Percentiles rank a stretch among this genome's conserved stretches.
Evolutionary conservation across 345 rosid species (phyloP).

Genomic region (Arabidopsis arenosa): DNA sequence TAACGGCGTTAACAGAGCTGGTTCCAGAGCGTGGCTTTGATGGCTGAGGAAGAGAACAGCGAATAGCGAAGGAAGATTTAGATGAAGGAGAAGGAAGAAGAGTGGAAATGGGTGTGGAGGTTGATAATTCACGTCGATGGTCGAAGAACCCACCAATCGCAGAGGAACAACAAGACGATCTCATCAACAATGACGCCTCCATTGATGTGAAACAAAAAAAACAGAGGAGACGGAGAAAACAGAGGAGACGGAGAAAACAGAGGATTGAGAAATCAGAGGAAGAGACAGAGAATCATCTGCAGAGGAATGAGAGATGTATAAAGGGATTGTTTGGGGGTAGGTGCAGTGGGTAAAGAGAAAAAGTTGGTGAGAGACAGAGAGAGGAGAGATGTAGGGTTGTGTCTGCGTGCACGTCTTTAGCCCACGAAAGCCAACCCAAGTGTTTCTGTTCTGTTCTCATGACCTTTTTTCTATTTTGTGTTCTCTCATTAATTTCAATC

Average conservation of each 20-base stretch:
- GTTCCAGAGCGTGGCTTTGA: conserved; percentile 46
- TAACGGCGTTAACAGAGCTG: conserved; percentile 48
- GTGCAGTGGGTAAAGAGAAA: conserved; percentile 36
- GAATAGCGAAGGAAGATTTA: conserved; percentile 28
- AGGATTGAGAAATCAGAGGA: conserved; percentile 13
- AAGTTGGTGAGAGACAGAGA: conserved; percentile 22
- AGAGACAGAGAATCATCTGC: neutral
- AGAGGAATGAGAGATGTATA: neutral
- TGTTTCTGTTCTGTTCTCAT: conserved; percentile 5
- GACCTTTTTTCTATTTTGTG: neutral
- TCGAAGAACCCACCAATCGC: conserved; percentile 36
- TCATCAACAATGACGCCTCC: conserved; percentile 60
- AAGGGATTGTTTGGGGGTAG: conserved; percentile 26
- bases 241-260: conserved; percentile 29
- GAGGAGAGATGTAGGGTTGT: conserved; percentile 20
- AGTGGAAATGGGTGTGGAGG: conserved; percentile 19
- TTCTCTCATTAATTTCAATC: neutral
- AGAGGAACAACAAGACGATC: conserved; percentile 44
- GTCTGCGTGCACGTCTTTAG: conserved; percentile 43
- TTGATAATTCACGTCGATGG: conserved; percentile 38
- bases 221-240: conserved; percentile 11
- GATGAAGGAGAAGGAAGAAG: conserved; percentile 29
- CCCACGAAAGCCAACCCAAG: conserved; percentile 33
- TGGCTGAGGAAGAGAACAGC: conserved; percentile 43
- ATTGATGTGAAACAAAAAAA: conserved; percentile 44